Base-by-base conservation (phyloP, 257 asterid species). In the Gentiana straminea region DNA sequence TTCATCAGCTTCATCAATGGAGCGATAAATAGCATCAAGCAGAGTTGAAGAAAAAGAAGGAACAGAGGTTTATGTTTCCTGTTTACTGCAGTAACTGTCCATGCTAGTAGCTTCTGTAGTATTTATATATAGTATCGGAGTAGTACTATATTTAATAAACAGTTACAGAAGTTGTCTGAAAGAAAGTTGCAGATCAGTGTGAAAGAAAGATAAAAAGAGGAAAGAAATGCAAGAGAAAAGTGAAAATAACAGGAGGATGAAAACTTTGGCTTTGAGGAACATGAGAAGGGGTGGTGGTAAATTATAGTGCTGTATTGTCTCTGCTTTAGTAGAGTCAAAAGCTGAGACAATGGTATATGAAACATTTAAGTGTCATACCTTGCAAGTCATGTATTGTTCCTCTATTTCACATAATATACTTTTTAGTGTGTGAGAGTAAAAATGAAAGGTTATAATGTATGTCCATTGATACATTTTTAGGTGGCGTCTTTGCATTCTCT, bases 1-100 rank as follows among this genome's bases (percentile, higher is more conserved):
- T 5, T 73, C 75, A 13, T 70, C 77, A 3, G 74, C 89, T 54
- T 62, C 73, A 56, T 84, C 96, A 32, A 87, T 82, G 13, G 96
- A 87, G 2, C 93, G 84, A 39, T 87, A 87, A 62, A 87, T 81
- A 5, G 86, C 75, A 65, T 87, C 96, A 8, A 87, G 92, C 1
- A 87, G 79, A 0, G 89, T 70, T 0, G 97, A 88, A 13, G 94
- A 88, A 58, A 84, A 88, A 2, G 97, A 88, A 0, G 94, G 89
- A 15, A 70, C 66, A 15, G 77, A 47, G 35, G 34, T 35, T 49
- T 54, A 35, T 33, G 69, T 44, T 35, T 64, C 64, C 45, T 55
- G 47, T 57, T 63, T 57, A 56, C 61, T 70, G 56, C 51, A 58
- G 63, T 65, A 68, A 59, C 63, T 68, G 43, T 71, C 81, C 77